phyloP scores from a whole-genome alignment of 305 asterid species.

The Caryopteris hybrid region DNA sequence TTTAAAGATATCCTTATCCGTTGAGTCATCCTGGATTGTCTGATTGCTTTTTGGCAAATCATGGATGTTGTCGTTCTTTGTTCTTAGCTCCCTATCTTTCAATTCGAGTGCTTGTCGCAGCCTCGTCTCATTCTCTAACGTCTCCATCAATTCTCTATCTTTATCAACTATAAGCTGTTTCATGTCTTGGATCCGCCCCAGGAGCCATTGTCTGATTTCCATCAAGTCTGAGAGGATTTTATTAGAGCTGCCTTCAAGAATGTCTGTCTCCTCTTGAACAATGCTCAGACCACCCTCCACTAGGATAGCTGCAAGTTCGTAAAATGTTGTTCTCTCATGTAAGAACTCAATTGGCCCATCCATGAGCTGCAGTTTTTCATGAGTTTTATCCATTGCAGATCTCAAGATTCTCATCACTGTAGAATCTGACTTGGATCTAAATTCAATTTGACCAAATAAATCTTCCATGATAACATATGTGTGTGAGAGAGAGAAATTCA shows the following conservation, averaged over 20 bases:
- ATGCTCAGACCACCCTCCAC: conserved; percentile 64
- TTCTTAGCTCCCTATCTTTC: conserved; percentile 45
- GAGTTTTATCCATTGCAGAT: conserved; percentile 80
- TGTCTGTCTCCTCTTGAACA: conserved; percentile 52
- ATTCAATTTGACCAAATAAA: conserved; percentile 48
- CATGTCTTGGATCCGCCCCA: conserved; percentile 54
- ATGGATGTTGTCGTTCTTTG: conserved; percentile 17
- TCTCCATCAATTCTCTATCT: conserved; percentile 52
- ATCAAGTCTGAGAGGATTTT: conserved; percentile 51
- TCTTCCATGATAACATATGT: conserved; percentile 44
- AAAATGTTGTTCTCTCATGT: conserved; percentile 59
- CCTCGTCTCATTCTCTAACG: conserved; percentile 45
- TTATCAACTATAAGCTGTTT: conserved; percentile 49
- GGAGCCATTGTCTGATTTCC: conserved; percentile 63
- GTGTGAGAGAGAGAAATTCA: neutral
- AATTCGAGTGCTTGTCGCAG: conserved; percentile 44
- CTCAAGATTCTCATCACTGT: conserved; percentile 66
- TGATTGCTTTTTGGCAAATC: conserved; percentile 5
- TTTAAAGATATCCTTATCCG: conserved; percentile 30
- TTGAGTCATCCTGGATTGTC: conserved; percentile 1
- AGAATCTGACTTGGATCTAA: conserved; percentile 52
- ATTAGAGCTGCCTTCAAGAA: conserved; percentile 41
- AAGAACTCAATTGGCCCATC: conserved; percentile 71
- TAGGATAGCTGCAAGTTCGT: conserved; percentile 65
- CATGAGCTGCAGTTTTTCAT: conserved; percentile 56